Evolutionary conservation across 148 eudicot genomes (phyloP).

Genomic region (Diospyros kaki): DNA sequence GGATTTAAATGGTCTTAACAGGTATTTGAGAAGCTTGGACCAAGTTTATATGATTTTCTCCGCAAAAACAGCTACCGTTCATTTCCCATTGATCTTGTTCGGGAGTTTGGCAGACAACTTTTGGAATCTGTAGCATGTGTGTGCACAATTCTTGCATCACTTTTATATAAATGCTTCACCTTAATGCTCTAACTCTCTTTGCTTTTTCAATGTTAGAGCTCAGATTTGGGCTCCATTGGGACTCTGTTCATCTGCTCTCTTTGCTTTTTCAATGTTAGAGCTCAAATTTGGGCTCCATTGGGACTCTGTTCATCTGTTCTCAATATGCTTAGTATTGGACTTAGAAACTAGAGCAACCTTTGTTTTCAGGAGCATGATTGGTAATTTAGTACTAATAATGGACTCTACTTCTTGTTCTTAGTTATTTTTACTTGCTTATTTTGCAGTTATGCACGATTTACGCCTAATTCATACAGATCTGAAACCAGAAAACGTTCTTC

Average conservation of each 20-base stretch:
- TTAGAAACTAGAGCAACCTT: not conserved
- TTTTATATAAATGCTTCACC: slow-evolving; percentile 8
- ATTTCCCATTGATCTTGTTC: slow-evolving; percentile 67
- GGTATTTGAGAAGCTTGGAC: slow-evolving; percentile 72
- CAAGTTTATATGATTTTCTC: slow-evolving; percentile 65
- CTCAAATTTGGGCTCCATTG: not conserved
- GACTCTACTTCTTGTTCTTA: slow-evolving; percentile 10
- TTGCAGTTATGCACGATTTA: slow-evolving; percentile 65
- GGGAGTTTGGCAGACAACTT: slow-evolving; percentile 65
- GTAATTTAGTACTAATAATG: not conserved
- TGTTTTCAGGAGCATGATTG: not conserved
- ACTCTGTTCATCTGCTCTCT: not conserved
- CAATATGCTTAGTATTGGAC: not conserved
- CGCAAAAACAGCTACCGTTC: slow-evolving; percentile 66
- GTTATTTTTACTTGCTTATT: slow-evolving; percentile 9
- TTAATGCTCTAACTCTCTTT: slow-evolving; percentile 2
- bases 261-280: not conserved
- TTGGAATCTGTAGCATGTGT: slow-evolving; percentile 70
- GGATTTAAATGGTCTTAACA: slow-evolving; percentile 43
- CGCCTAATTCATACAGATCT: slow-evolving; percentile 60
- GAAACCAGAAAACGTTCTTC: slow-evolving; percentile 63
- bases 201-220: not conserved
- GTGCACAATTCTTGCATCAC: slow-evolving; percentile 35
- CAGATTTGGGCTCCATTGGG: not conserved
- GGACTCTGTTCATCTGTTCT: not conserved